These are phyloP conservation scores for Pulveroboletus ravenelii DNA, from an alignment of 768 basidiomycete genomes.

Conservation along the genomic window DNA sequence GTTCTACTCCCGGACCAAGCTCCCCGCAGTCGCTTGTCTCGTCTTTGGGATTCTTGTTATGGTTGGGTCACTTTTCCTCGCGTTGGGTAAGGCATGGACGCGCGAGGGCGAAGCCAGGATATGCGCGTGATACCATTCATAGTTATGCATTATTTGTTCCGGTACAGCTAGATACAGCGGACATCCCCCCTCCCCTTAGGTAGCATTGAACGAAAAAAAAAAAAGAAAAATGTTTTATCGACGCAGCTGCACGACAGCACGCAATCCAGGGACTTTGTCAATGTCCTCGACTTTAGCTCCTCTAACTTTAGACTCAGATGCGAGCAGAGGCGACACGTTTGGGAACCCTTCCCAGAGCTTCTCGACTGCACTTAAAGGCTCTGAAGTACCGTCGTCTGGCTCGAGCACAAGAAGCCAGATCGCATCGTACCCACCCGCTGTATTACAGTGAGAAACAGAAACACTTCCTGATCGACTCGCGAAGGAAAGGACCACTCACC, in stretches of 20 bases:
- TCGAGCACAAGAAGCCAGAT: constrained; percentile 88
- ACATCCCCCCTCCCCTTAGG: constrained; percentile 5
- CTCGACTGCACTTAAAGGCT: constrained; percentile 60
- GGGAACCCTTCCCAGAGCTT: constrained; percentile 60
- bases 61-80: constrained; percentile 70
- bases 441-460: constrained; percentile 1
- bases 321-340: constrained; percentile 66
- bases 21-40: constrained; percentile 71
- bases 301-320: constrained; percentile 60
- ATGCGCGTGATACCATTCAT: constrained; percentile 46
- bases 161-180: constrained; percentile 1
- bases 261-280: constrained; percentile 53
- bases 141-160: constrained; percentile 23
- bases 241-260: constrained; percentile 30
- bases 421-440: constrained; percentile 97
- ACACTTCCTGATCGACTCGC: not conserved
- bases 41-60: constrained; percentile 75
- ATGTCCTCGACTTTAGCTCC: constrained; percentile 64
- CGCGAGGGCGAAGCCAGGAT: constrained; percentile 66
- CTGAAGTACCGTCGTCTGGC: constrained; percentile 41
- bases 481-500: constrained; percentile 46
- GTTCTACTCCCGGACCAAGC: constrained; percentile 66
- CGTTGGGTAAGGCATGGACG: constrained; percentile 75
- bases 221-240: constrained; percentile 7
- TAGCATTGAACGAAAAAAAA: not conserved